Evolutionary conservation across 306 rosid species (phyloP).

Genomic region (Amphicarpaea edgeworthii): DNA sequence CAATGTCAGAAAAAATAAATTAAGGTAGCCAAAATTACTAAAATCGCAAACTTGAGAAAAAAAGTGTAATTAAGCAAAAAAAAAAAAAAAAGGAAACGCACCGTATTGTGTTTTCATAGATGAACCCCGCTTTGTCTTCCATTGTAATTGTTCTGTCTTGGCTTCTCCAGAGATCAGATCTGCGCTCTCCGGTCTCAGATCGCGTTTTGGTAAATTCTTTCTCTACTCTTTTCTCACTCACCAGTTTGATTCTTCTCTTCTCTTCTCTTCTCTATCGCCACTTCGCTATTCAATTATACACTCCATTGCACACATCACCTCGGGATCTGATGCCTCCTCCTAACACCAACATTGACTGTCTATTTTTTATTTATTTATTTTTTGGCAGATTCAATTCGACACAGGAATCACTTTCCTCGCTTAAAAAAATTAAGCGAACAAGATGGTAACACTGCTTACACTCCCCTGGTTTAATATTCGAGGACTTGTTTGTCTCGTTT

Average conservation of each 20-base stretch:
- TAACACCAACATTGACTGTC: neutral
- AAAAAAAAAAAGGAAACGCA: neutral
- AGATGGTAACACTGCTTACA: slow-evolving; percentile 44
- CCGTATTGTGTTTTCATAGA: neutral
- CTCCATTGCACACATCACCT: neutral
- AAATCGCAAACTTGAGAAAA: too few species aligned
- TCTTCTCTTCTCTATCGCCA: neutral
- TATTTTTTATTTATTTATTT: neutral
- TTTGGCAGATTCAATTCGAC: slow-evolving; percentile 48
- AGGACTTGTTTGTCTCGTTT: neutral
- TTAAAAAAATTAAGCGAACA: slow-evolving; percentile 15
- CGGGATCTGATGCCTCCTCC: slow-evolving; percentile 8
- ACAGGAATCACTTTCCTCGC: slow-evolving; percentile 3
- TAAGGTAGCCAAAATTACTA: too few species aligned
- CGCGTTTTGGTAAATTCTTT: slow-evolving; percentile 30
- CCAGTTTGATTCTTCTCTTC: neutral
- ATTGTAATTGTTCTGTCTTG: neutral
- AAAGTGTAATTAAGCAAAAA: neutral
- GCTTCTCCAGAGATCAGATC: slow-evolving; percentile 34
- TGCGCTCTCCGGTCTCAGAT: slow-evolving; percentile 36
- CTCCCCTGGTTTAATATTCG: neutral
- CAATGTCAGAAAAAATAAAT: too few species aligned
- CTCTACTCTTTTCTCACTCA: neutral
- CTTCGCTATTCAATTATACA: neutral
- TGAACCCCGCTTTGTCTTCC: neutral